Conservation (phyloP, 2,329 filamentous ascomycete species). For the Paracoccidioides brasiliensis region DNA sequence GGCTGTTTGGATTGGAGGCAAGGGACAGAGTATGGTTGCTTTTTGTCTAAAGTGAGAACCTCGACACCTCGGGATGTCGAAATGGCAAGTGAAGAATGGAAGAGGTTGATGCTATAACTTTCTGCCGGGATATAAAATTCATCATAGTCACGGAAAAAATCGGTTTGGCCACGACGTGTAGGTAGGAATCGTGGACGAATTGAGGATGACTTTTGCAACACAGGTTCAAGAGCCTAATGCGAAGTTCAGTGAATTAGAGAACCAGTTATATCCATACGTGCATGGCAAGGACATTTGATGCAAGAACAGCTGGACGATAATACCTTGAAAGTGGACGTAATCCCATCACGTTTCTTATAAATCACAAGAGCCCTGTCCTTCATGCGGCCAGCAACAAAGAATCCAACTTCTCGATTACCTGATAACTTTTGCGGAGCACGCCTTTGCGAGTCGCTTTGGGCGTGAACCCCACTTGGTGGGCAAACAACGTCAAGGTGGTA, state of each 20-base stretch:
- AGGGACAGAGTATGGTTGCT: constrained; percentile 85
- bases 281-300: background rate
- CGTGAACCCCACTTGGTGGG: constrained; percentile 34
- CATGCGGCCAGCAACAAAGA: constrained; percentile 93
- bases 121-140: constrained; percentile 97
- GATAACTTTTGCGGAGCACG: constrained; percentile 85
- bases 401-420: constrained; percentile 80
- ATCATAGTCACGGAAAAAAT: constrained; percentile 96
- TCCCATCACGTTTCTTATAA: constrained; percentile 89
- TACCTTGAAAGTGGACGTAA: constrained; percentile 80
- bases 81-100: constrained; percentile 86
- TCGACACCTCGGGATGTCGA: constrained; percentile 87
- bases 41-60: constrained; percentile 92
- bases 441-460: constrained; percentile 56
- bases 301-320: constrained; percentile 6
- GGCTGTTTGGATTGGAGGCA: constrained; percentile 56
- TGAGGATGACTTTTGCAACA: constrained; percentile 82
- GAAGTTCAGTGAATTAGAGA: constrained; percentile 1
- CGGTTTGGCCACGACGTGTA: constrained; percentile 56
- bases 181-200: constrained; percentile 58
- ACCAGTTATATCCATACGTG: constrained; percentile 3
- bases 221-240: constrained; percentile 70
- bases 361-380: constrained; percentile 91
- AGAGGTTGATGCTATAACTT: constrained; percentile 88
- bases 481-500: constrained; percentile 83